Percentiles rank a stretch among this genome's conserved stretches.
Conservation (phyloP, 2,329 filamentous ascomycete genomes). For the Arthrobotrys pseudoclavata region DNA sequence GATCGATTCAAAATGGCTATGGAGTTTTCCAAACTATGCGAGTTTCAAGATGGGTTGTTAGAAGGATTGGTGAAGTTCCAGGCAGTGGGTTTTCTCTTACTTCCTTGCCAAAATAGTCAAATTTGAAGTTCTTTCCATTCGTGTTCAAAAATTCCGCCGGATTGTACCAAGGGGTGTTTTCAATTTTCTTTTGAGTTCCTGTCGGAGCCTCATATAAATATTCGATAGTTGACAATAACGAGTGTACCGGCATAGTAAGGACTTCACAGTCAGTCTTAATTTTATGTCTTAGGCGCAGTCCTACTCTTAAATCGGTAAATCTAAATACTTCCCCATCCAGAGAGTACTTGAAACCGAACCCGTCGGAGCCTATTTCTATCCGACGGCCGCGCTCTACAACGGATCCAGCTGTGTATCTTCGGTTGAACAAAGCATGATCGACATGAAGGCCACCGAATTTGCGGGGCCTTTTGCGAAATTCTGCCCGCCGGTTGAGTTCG, state of each 20-base stretch:
- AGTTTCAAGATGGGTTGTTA: not conserved
- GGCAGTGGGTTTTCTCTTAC: not conserved
- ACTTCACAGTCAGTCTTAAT: not conserved
- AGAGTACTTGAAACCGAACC: not conserved
- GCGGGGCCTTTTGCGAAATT: slow-evolving; percentile 27
- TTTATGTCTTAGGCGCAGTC: slow-evolving; percentile 27
- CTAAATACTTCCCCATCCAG: too few relatives aligned
- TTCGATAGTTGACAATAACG: not conserved
- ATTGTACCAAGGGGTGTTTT: not conserved
- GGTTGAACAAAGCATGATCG: slow-evolving; percentile 15
- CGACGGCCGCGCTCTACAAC: not conserved
- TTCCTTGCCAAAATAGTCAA: not conserved
- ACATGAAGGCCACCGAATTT: slow-evolving; percentile 37
- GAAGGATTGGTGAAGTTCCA: not conserved
- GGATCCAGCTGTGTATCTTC: slow-evolving; percentile 10
- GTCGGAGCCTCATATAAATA: not conserved
- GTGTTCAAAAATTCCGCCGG: not conserved
- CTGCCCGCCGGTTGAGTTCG: slow-evolving; percentile 20
- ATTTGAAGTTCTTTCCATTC: slow-evolving; percentile 3
- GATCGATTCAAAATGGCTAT: slow-evolving; percentile 25
- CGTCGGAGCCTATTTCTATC: not conserved
- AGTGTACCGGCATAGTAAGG: slow-evolving; percentile 23
- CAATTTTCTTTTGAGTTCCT: not conserved
- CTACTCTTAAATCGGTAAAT: not conserved
- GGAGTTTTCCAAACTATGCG: slow-evolving; percentile 30